Evolutionary conservation across 139 green algal species (phyloP).

Genomic region (Haematococcus lacustris): DNA sequence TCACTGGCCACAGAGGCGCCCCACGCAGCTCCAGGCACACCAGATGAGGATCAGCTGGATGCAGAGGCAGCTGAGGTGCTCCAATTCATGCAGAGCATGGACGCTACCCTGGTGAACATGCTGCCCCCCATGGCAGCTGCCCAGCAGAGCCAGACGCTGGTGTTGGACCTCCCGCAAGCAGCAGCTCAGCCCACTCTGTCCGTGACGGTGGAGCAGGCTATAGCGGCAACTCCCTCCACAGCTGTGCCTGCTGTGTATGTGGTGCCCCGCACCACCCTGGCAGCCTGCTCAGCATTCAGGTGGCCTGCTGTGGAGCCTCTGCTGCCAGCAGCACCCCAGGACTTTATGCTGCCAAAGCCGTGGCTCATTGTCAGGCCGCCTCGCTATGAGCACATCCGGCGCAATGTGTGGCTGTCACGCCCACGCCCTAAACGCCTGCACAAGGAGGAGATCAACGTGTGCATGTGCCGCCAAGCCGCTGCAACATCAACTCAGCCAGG

Average conservation of each 20-base stretch:
- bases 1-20: too few species aligned
- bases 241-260: too few species aligned
- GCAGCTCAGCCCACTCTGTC: too few species aligned
- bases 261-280: background rate
- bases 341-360: conserved; percentile 13
- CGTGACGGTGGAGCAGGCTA: too few species aligned
- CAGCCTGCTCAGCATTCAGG: background rate
- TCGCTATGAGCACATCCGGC: conserved; percentile 47
- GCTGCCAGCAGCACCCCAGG: background rate
- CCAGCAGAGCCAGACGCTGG: too few species aligned
- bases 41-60: conserved; percentile 4
- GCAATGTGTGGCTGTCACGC: conserved; percentile 50
- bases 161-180: too few species aligned
- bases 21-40: background rate
- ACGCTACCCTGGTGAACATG: background rate
- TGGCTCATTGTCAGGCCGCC: conserved; percentile 32
- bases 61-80: conserved; percentile 11
- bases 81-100: conserved; percentile 18
- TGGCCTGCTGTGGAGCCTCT: conserved; percentile 10
- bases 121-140: too few species aligned
- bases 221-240: too few species aligned
- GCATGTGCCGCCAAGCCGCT: too few species aligned
- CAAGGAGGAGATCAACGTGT: conserved; percentile 53
- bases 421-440: conserved; percentile 56
- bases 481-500: too few species aligned